Base-by-base conservation (phyloP, 2,329 filamentous ascomycete genomes). In the Tetracladium maxilliforme region DNA sequence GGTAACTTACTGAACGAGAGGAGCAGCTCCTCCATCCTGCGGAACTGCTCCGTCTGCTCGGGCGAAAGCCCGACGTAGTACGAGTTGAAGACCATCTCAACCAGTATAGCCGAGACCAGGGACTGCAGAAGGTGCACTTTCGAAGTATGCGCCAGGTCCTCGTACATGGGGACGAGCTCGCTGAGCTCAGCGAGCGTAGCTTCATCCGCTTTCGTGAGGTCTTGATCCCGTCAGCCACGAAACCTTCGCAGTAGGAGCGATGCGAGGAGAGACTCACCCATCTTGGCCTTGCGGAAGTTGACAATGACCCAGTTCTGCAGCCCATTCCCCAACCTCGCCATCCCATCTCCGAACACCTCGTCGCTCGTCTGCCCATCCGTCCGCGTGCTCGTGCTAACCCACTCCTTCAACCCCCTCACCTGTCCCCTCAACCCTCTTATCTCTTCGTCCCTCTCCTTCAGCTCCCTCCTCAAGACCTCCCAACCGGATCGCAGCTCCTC, bases 271-370 rank as follows among this genome's bases (percentile, higher is more conserved):
- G 29, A 35, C 36, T 16, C 44, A 47, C 47, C 39, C 25, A 76
- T 48, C 48, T 63, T 76, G 9, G 64, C 58, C 33, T 64, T 66
- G 25, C 76, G 60, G 35, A 77, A 82, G 42, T 77, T 67, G 14
- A 66, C 63, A 37, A 82, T 70, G 4, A 75, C 66, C 76, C 76
- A 83, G 38, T 82, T 80, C 49, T 81, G 74, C 36, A 80, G 48
- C 14, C 73, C 66, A 38, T 80, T 75, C 12, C 67, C 66, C 23
- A 82, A 44, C 29, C 63, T 58, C 24, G 61, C 56, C 55, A 78
- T 67, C 7, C 60, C 57, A 25, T 76, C 67, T 3, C 56, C 64
- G 41, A 82, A 65, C 8, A 70, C 67, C 44, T 76, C 70, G 39
- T 83, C 77, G 32, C 70, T 72, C 22, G 55, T 47, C 32, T 73